Conservation (phyloP, 345 rosid genomes). For the Citrus cavaleriei region DNA sequence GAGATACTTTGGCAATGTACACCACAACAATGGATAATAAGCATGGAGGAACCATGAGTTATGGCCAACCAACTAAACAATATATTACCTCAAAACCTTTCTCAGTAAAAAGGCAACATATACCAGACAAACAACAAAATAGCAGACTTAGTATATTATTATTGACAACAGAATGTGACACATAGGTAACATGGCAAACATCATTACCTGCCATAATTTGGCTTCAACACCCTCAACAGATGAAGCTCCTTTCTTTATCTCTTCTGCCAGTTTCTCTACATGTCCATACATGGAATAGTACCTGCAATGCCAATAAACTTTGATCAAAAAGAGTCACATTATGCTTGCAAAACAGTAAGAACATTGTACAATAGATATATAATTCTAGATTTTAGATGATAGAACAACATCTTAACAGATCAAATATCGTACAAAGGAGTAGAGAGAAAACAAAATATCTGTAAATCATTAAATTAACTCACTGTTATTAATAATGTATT, state of each 20-base stretch:
- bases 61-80: neutral
- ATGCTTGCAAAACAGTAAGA: slow-evolving; percentile 3
- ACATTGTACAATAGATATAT: neutral
- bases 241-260: slow-evolving; percentile 86
- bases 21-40: no score
- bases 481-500: neutral
- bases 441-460: neutral
- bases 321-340: slow-evolving; percentile 1
- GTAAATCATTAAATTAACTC: neutral
- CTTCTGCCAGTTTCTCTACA: slow-evolving; percentile 89
- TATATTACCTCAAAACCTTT: neutral
- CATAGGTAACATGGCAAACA: neutral
- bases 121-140: neutral
- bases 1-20: neutral
- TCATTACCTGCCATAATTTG: slow-evolving; percentile 80
- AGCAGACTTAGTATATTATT: slow-evolving; percentile 1
- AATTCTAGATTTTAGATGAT: neutral
- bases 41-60: neutral
- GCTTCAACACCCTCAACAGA: slow-evolving; percentile 97
- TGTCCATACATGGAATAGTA: slow-evolving; percentile 98
- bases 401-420: neutral
- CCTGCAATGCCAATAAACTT: slow-evolving; percentile 35
- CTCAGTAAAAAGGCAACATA: neutral
- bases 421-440: neutral
- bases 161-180: neutral